These are phyloP conservation scores for Nitzschia putrida DNA, from an alignment of 108 stramenopile genomes.

Conservation along the genomic window DNA sequence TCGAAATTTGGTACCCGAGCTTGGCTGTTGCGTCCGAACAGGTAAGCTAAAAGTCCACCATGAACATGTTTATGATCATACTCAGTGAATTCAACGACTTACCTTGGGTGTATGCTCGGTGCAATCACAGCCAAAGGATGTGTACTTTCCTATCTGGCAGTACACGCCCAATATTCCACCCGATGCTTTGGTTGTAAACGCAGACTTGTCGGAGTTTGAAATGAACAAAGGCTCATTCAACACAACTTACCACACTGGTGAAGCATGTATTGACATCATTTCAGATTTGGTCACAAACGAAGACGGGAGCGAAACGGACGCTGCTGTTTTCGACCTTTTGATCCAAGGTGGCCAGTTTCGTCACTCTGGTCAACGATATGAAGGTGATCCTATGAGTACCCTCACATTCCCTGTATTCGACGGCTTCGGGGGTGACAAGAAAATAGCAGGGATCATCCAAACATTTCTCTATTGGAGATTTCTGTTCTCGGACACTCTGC, in stretches of 20 bases:
- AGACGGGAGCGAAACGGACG: not conserved
- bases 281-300: not conserved
- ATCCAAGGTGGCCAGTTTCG: not conserved
- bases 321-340: not conserved
- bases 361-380: not conserved
- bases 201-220: not conserved
- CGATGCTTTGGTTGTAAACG: not conserved
- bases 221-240: slow-evolving; percentile 4
- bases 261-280: not conserved
- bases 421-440: slow-evolving; percentile 4
- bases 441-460: slow-evolving; percentile 2
- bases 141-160: not conserved
- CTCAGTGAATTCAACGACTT: not conserved
- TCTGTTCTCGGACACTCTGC: slow-evolving; percentile 3
- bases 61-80: not conserved
- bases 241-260: not conserved
- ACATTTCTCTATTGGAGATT: slow-evolving; percentile 19
- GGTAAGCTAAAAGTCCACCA: too few relatives aligned
- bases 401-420: slow-evolving; percentile 9
- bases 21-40: not conserved
- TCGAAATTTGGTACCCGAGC: slow-evolving; percentile 4
- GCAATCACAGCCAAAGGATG: too few relatives aligned
- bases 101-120: not conserved
- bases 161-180: not conserved
- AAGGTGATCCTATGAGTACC: slow-evolving; percentile 5